A percentile compares a stretch with the other conserved stretches of the same genome.
Conservation (phyloP, 176 grass and related monocot genomes). For the Poa annua region DNA sequence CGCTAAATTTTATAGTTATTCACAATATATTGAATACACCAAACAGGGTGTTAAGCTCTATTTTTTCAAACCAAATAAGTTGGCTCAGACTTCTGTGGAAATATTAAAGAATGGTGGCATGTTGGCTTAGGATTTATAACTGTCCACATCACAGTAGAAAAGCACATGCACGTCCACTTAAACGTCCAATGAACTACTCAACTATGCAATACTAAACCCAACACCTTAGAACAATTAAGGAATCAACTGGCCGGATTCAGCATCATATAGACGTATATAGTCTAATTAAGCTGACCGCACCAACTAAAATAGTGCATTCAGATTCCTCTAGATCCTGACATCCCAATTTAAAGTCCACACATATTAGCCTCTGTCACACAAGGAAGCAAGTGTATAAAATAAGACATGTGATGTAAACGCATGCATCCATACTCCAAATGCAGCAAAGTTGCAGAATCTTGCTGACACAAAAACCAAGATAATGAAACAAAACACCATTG, state of each 20-base stretch:
- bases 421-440: constrained; percentile 41
- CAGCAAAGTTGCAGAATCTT: constrained; percentile 29
- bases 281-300: constrained; percentile 21
- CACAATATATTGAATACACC: neutral
- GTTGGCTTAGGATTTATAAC: neutral
- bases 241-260: constrained; percentile 15
- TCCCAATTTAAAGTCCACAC: constrained; percentile 24
- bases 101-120: neutral
- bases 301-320: constrained; percentile 45
- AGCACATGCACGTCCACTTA: too few relatives aligned
- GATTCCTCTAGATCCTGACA: constrained; percentile 41
- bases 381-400: constrained; percentile 26
- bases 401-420: constrained; percentile 23
- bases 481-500: constrained; percentile 34
- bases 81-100: neutral
- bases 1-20: neutral
- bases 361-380: constrained; percentile 27
- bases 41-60: neutral
- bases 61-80: neutral
- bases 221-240: constrained; percentile 8
- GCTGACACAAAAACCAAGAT: constrained; percentile 34
- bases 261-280: neutral
- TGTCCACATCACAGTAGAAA: too few relatives aligned
- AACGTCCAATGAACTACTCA: constrained; percentile 1
- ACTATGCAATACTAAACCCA: constrained; percentile 1